Evolutionary conservation across 2,329 filamentous ascomycete genomes (phyloP).

Genomic region (Boeremia exigua): DNA sequence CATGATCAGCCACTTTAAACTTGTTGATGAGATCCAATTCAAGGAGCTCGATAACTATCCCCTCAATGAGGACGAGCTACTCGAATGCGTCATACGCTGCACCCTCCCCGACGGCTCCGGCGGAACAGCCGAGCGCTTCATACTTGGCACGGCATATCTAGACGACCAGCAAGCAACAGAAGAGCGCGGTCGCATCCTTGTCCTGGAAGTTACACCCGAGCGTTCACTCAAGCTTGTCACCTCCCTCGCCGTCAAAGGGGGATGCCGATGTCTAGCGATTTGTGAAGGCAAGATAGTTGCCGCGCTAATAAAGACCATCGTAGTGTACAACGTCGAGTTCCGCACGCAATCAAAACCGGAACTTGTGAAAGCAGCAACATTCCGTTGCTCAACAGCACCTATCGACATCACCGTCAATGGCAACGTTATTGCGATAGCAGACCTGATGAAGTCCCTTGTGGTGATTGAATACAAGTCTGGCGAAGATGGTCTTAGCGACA

Average conservation of each 20-base stretch:
- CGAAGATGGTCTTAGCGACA: slow-evolving; percentile 63
- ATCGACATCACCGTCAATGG: slow-evolving; percentile 78
- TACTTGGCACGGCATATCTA: slow-evolving; percentile 87
- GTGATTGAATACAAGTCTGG: slow-evolving; percentile 74
- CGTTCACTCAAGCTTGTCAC: slow-evolving; percentile 75
- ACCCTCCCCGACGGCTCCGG: slow-evolving; percentile 69
- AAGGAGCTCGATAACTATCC: slow-evolving; percentile 74
- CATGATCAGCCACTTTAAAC: slow-evolving; percentile 79
- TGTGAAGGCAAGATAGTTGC: slow-evolving; percentile 78
- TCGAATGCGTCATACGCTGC: slow-evolving; percentile 83
- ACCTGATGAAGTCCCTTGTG: slow-evolving; percentile 91
- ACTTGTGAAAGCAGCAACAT: slow-evolving; percentile 75
- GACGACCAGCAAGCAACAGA: slow-evolving; percentile 62
- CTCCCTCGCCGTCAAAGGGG: slow-evolving; percentile 74
- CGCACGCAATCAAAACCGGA: slow-evolving; percentile 58
- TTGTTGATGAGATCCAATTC: slow-evolving; percentile 91
- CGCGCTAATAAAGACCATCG: slow-evolving; percentile 83
- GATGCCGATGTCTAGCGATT: slow-evolving; percentile 79
- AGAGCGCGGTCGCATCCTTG: slow-evolving; percentile 76
- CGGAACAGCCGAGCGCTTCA: slow-evolving; percentile 73
- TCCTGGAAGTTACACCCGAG: slow-evolving; percentile 81
- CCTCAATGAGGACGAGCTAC: slow-evolving; percentile 72
- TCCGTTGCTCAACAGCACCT: slow-evolving; percentile 82
- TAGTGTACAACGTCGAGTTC: slow-evolving; percentile 66
- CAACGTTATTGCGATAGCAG: slow-evolving; percentile 80